Evolutionary conservation across 139 green algal species (phyloP).

Genomic region (Coelastrella sp.): DNA sequence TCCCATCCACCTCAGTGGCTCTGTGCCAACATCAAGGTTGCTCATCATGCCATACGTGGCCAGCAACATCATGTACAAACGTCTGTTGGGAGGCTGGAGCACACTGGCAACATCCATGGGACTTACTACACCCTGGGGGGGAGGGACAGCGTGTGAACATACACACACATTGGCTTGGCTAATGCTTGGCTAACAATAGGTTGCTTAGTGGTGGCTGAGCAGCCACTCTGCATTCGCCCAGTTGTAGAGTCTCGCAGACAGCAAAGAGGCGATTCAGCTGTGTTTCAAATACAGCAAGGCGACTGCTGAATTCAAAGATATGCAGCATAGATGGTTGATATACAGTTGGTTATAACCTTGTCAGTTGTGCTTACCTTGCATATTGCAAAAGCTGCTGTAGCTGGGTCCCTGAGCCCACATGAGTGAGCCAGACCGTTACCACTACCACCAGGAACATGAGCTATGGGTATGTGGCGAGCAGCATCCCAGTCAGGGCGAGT

Average conservation of each 20-base stretch:
- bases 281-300: no score
- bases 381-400: slow-evolving; percentile 70
- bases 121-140: slow-evolving; percentile 20
- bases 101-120: slow-evolving; percentile 78
- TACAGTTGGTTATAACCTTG: no score
- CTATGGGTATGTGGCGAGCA: slow-evolving; percentile 61
- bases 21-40: slow-evolving; percentile 86
- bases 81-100: slow-evolving; percentile 62
- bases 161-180: no score
- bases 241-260: no score
- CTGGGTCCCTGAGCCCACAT: slow-evolving; percentile 69
- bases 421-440: slow-evolving; percentile 86
- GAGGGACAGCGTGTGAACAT: no score
- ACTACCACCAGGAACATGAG: slow-evolving; percentile 68
- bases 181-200: no score
- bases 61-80: slow-evolving; percentile 58
- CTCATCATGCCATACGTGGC: slow-evolving; percentile 79
- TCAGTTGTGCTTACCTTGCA: not conserved
- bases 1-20: slow-evolving; percentile 86
- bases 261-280: no score
- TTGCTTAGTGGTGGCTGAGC: no score
- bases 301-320: no score
- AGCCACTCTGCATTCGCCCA: no score
- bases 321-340: no score
- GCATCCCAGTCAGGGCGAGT: slow-evolving; percentile 77